Percentiles rank a stretch among this genome's conserved stretches.
Evolutionary conservation across 2,329 filamentous ascomycete genomes (phyloP).

Genomic region (Alternaria longipes): DNA sequence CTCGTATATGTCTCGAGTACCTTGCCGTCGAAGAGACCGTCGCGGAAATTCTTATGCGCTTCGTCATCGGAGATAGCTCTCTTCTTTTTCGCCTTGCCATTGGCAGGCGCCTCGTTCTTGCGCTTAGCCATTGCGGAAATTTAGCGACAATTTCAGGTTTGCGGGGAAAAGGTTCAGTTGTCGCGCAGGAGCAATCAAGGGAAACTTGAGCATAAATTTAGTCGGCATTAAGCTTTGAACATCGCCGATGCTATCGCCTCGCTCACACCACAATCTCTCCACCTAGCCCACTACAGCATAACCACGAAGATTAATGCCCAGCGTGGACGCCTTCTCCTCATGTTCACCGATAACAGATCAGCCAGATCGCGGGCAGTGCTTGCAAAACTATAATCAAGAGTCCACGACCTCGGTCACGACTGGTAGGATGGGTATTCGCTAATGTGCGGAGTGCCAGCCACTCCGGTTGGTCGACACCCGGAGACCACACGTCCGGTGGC

Average conservation of each 20-base stretch:
- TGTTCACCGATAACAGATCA: conserved; percentile 14
- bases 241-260: conserved; percentile 19
- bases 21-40: conserved; percentile 50
- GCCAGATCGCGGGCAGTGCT: background rate
- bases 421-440: conserved; percentile 7
- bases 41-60: conserved; percentile 51
- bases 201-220: conserved; percentile 24
- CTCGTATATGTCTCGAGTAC: conserved; percentile 47
- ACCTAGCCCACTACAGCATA: conserved; percentile 12
- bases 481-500: conserved; percentile 8
- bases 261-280: conserved; percentile 28
- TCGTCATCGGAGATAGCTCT: conserved; percentile 53
- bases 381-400: conserved; percentile 1
- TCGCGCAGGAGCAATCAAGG: conserved; percentile 8
- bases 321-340: conserved; percentile 8
- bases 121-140: conserved; percentile 48
- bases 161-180: conserved; percentile 13
- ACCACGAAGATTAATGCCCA: conserved; percentile 12
- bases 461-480: conserved; percentile 26
- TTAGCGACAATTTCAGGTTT: conserved; percentile 31
- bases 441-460: conserved; percentile 21
- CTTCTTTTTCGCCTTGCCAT: conserved; percentile 57
- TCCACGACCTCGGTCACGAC: background rate
- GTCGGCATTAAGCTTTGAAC: conserved; percentile 19
- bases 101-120: conserved; percentile 52